Conservation (phyloP, 1,284 basidiomycete genomes). For the Naganishia cerealis region DNA sequence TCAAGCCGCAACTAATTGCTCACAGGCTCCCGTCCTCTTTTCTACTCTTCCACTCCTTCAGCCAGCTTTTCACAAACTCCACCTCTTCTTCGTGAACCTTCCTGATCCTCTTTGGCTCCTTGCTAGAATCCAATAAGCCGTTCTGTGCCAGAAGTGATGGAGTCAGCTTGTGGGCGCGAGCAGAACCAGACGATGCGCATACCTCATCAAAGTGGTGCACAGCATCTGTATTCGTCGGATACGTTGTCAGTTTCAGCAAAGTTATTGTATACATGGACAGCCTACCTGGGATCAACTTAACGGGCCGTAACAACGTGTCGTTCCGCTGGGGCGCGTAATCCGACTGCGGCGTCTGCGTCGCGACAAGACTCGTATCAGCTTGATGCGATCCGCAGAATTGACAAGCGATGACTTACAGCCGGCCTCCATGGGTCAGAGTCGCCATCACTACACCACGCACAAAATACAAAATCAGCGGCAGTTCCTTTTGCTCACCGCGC, state of each 20-base stretch:
- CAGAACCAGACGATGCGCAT: slow-evolving; percentile 13
- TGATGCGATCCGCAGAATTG: background rate
- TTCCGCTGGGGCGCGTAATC: slow-evolving; percentile 68
- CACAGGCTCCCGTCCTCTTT: slow-evolving; percentile 31
- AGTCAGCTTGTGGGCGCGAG: background rate
- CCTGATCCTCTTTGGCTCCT: slow-evolving; percentile 76
- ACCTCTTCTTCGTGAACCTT: slow-evolving; percentile 79
- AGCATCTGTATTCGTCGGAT: slow-evolving; percentile 59
- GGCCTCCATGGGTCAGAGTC: slow-evolving; percentile 79
- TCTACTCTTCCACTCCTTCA: slow-evolving; percentile 62
- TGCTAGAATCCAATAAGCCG: slow-evolving; percentile 64
- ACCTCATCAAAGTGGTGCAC: slow-evolving; percentile 84
- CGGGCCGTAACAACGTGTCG: slow-evolving; percentile 73
- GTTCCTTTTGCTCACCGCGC: background rate
- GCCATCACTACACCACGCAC: slow-evolving; percentile 33
- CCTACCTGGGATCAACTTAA: slow-evolving; percentile 83
- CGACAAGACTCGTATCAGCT: slow-evolving; percentile 2
- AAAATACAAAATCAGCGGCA: background rate
- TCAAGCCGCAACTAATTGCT: background rate
- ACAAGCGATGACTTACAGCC: slow-evolving; percentile 56
- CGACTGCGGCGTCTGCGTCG: slow-evolving; percentile 68
- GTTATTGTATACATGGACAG: slow-evolving; percentile 25
- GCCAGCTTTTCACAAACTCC: slow-evolving; percentile 76
- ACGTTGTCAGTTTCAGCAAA: background rate
- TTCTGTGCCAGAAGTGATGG: slow-evolving; percentile 56